phyloP scores from a whole-genome alignment of 176 grass and related monocot genomes.

The Phoenix roebelenii region DNA sequence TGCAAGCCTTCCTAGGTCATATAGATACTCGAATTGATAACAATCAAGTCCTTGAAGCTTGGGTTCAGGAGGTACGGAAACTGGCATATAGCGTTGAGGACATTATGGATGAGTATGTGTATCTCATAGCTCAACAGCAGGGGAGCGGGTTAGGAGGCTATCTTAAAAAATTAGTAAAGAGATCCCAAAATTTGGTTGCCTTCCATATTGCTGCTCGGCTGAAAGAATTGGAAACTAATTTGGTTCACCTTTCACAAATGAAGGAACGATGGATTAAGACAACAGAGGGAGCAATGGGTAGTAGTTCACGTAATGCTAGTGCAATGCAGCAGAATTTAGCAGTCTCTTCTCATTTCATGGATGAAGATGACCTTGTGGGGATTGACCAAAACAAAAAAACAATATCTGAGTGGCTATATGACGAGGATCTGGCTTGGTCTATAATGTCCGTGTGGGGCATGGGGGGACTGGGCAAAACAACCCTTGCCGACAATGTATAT shows the following conservation, averaged over 20 bases:
- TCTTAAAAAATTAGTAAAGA: not conserved
- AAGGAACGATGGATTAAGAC: not conserved
- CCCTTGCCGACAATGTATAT: slow-evolving; percentile 32
- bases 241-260: not conserved
- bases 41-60: not conserved
- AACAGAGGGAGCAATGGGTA: not conserved
- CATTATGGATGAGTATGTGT: not conserved
- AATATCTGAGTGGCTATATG: slow-evolving; percentile 15
- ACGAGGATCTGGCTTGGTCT: not conserved
- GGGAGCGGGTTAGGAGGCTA: not conserved
- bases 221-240: not conserved
- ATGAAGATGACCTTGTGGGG: slow-evolving; percentile 28
- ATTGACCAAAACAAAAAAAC: slow-evolving; percentile 17
- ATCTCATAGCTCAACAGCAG: not conserved
- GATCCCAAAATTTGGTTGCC: not conserved
- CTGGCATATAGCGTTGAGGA: slow-evolving; percentile 5
- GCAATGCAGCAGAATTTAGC: too few relatives aligned
- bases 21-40: not conserved
- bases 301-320: not conserved
- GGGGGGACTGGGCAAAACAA: slow-evolving; percentile 41
- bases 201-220: not conserved
- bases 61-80: slow-evolving; percentile 4
- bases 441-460: slow-evolving; percentile 41
- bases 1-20: slow-evolving; percentile 8
- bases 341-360: slow-evolving; percentile 1